These are phyloP conservation scores for Geosiphon pyriformis DNA, from an alignment of 192 early-diverging fungal species.

Conservation along the genomic window DNA sequence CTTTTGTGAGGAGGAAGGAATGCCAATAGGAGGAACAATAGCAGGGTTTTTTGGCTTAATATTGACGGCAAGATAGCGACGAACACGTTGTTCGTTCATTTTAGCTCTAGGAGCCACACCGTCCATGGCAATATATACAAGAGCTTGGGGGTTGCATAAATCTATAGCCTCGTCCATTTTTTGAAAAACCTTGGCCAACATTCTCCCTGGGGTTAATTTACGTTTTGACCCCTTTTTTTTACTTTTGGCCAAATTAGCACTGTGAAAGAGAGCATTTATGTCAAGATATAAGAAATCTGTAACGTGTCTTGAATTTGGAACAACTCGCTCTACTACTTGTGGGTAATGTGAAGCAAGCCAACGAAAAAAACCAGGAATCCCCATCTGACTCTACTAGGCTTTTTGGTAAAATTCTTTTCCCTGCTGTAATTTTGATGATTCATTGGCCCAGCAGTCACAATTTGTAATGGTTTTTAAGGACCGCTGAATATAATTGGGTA, in stretches of 20 bases:
- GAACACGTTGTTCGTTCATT: slow-evolving; percentile 22
- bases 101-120: slow-evolving; percentile 25
- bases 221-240: background rate
- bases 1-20: background rate
- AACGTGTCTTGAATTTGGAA: background rate
- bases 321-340: slow-evolving; percentile 12
- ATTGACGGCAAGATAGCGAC: background rate
- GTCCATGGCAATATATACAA: slow-evolving; percentile 26
- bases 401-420: too few species aligned
- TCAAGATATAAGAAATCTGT: slow-evolving; percentile 24
- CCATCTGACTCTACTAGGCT: too few species aligned
- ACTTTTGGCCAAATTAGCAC: background rate
- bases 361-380: slow-evolving; percentile 21
- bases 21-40: background rate
- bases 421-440: too few species aligned
- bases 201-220: background rate
- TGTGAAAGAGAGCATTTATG: slow-evolving; percentile 22
- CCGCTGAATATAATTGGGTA: too few species aligned
- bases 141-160: background rate
- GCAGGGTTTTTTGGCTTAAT: background rate
- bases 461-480: too few species aligned
- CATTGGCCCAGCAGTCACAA: too few species aligned
- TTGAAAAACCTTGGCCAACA: slow-evolving; percentile 20
- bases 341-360: slow-evolving; percentile 17
- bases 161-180: slow-evolving; percentile 17